A percentile compares a stretch with the other conserved stretches of the same genome.
phyloP scores from a whole-genome alignment of 1,284 basidiomycete genomes.

The Ceratobasidium sp. region DNA sequence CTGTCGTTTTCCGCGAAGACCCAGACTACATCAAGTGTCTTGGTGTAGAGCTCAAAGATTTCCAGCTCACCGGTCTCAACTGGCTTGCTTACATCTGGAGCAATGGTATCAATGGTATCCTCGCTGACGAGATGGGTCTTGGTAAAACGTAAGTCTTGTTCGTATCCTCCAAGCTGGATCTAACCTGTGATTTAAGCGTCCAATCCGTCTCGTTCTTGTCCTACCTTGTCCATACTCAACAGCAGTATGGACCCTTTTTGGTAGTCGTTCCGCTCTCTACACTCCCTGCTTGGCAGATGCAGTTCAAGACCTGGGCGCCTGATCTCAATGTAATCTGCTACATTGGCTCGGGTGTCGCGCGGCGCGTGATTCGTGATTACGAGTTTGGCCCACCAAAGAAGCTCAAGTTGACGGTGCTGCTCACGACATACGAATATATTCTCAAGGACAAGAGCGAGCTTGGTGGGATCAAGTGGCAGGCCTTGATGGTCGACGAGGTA shows the following conservation, averaged over 20 bases:
- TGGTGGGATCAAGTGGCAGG: slow-evolving; percentile 96
- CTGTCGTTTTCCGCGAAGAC: slow-evolving; percentile 87
- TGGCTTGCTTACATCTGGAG: slow-evolving; percentile 98
- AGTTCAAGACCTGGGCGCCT: slow-evolving; percentile 95
- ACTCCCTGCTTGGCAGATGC: slow-evolving; percentile 96
- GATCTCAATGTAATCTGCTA: slow-evolving; percentile 97
- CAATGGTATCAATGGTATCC: slow-evolving; percentile 93
- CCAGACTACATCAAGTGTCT: slow-evolving; percentile 78
- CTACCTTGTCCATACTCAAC: slow-evolving; percentile 91
- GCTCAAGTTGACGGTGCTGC: slow-evolving; percentile 93
- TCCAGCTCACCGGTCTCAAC: slow-evolving; percentile 97
- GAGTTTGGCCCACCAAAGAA: slow-evolving; percentile 86
- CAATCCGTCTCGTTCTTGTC: slow-evolving; percentile 96
- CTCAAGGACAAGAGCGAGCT: slow-evolving; percentile 90
- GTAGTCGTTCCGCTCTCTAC: slow-evolving; percentile 98
- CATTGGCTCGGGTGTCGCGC: slow-evolving; percentile 86
- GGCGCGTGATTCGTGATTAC: slow-evolving; percentile 89
- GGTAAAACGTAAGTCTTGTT: slow-evolving; percentile 73
- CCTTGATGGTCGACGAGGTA: slow-evolving; percentile 93
- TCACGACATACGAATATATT: slow-evolving; percentile 98
- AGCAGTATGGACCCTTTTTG: slow-evolving; percentile 96
- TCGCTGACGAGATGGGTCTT: slow-evolving; percentile 99
- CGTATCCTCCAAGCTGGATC: slow-evolving; percentile 31
- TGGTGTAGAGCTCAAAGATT: slow-evolving; percentile 86
- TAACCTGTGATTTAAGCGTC: slow-evolving; percentile 60